These are phyloP conservation scores for Berkeleyomyces basicola DNA, from an alignment of 2,329 filamentous ascomycete species.

Conservation along the genomic window DNA sequence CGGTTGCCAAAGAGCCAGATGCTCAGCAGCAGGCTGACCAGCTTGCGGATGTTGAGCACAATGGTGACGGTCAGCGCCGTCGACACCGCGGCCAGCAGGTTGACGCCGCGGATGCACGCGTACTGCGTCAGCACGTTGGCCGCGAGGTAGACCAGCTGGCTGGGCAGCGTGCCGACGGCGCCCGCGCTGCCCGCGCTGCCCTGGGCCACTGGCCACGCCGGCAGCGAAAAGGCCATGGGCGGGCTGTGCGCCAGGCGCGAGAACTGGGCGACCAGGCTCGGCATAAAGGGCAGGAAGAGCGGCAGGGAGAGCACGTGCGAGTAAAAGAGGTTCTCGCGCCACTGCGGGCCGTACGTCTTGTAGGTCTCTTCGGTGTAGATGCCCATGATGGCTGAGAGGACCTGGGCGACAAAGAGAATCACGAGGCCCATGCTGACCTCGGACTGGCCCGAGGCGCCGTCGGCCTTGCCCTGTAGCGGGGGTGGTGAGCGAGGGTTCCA, in stretches of 20 bases:
- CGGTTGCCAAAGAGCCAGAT: conserved; percentile 89
- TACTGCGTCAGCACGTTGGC: conserved; percentile 83
- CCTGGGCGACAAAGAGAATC: conserved; percentile 74
- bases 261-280: conserved; percentile 48
- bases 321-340: conserved; percentile 95
- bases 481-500: not conserved
- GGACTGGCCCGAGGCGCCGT: conserved; percentile 16
- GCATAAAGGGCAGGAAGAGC: conserved; percentile 57
- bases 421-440: conserved; percentile 48
- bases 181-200: not conserved
- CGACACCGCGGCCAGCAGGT: conserved; percentile 73
- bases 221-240: conserved; percentile 27
- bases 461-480: conserved; percentile 11
- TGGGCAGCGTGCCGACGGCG: conserved; percentile 32
- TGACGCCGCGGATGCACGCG: conserved; percentile 88
- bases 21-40: conserved; percentile 78
- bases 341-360: conserved; percentile 67
- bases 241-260: conserved; percentile 44
- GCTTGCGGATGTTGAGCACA: conserved; percentile 84
- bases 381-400: conserved; percentile 86
- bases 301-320: conserved; percentile 62
- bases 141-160: conserved; percentile 52
- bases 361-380: conserved; percentile 90
- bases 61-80: conserved; percentile 93
- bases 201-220: not conserved